These are phyloP conservation scores for Phlyctochytrium arcticum DNA, from an alignment of 192 early-diverging fungal species.

Conservation along the genomic window DNA sequence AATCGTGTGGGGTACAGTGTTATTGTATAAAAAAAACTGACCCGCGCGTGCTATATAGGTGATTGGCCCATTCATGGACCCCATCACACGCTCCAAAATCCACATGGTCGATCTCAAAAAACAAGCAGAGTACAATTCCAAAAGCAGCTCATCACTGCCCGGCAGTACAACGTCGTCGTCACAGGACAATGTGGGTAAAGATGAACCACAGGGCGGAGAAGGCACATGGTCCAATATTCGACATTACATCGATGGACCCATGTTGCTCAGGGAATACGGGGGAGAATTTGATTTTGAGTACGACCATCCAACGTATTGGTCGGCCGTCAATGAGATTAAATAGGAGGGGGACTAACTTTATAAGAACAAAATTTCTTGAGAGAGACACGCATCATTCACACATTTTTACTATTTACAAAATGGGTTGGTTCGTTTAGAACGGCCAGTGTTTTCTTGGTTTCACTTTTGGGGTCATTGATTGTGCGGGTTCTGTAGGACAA, in stretches of 20 bases:
- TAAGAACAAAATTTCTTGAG: background rate
- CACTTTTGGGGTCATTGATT: constrained; percentile 12
- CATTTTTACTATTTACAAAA: background rate
- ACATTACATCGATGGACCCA: constrained; percentile 46
- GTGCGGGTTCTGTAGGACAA: constrained; percentile 78
- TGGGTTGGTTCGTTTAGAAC: background rate
- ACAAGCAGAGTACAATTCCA: constrained; percentile 21
- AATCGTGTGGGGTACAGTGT: too few relatives aligned
- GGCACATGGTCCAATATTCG: constrained; percentile 49
- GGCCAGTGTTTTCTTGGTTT: background rate
- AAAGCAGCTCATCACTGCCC: background rate
- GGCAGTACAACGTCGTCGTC: constrained; percentile 19
- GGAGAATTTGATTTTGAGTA: constrained; percentile 70
- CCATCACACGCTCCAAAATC: constrained; percentile 82
- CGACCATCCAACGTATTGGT: constrained; percentile 70
- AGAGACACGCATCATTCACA: too few relatives aligned
- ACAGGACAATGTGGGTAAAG: too few relatives aligned
- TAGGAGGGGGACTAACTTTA: background rate
- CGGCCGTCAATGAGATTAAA: constrained; percentile 3
- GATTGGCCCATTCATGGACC: constrained; percentile 87
- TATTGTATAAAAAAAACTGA: too few relatives aligned
- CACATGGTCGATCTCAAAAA: constrained; percentile 72
- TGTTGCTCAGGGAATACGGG: constrained; percentile 69
- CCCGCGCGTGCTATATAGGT: constrained; percentile 48
- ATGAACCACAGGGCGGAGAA: background rate